Evolutionary conservation across 1,284 basidiomycete species (phyloP).

Genomic region (Lentinus polychrous): DNA sequence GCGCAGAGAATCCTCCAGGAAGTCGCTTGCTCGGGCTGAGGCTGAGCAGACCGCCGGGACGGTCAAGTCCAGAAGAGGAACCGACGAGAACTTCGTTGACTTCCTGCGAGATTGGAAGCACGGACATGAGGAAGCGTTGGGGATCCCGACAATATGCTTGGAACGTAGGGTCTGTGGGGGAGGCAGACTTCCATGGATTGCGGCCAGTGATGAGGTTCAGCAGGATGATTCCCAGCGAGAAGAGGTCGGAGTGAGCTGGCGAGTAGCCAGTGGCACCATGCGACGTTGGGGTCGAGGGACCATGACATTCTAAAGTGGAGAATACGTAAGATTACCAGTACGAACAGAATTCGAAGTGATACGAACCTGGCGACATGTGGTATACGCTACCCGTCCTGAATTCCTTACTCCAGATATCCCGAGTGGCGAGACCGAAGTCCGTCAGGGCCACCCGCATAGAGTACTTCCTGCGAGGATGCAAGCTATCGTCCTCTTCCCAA

Average conservation of each 20-base stretch:
- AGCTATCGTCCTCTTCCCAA: conserved; percentile 60
- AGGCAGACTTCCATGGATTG: conserved; percentile 98
- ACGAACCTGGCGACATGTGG: conserved; percentile 90
- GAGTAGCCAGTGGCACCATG: conserved; percentile 48
- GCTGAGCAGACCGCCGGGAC: conserved; percentile 48
- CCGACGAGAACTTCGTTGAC: conserved; percentile 60
- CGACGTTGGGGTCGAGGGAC: conserved; percentile 52
- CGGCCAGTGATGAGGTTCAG: conserved; percentile 94
- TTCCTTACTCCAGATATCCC: conserved; percentile 81
- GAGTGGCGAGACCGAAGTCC: conserved; percentile 96
- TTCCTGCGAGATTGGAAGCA: conserved; percentile 69
- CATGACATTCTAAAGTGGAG: conserved; percentile 75
- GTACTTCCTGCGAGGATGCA: background rate
- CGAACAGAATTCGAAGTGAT: conserved; percentile 5
- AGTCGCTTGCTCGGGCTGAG: conserved; percentile 67
- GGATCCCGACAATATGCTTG: conserved; percentile 67
- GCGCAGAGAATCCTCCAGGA: conserved; percentile 61
- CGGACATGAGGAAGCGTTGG: conserved; percentile 57
- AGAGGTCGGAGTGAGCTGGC: conserved; percentile 89
- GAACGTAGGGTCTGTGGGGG: conserved; percentile 68
- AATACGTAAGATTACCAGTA: conserved; percentile 7
- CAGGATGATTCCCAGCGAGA: conserved; percentile 95
- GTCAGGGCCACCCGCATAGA: conserved; percentile 71
- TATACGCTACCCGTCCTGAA: conserved; percentile 96
- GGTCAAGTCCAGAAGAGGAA: conserved; percentile 49